phyloP scores from a whole-genome alignment of 1,139 yeast genomes.

The Debaryomyces psychrophilus region DNA sequence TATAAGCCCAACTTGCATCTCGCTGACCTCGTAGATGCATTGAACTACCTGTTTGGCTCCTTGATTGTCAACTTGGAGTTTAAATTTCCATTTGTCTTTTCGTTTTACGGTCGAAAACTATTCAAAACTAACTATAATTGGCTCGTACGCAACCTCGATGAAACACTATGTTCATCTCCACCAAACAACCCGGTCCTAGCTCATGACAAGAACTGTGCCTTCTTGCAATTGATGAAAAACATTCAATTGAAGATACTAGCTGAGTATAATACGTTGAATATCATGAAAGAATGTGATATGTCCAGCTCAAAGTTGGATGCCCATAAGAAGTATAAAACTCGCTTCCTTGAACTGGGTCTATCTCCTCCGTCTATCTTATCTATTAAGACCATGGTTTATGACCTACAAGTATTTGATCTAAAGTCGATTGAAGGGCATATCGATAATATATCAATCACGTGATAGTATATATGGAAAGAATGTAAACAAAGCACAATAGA shows the following conservation, averaged over 20 bases:
- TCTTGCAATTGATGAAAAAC: neutral
- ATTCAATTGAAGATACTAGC: slow-evolving; percentile 3
- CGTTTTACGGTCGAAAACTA: slow-evolving; percentile 36
- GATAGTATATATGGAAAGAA: slow-evolving; percentile 3
- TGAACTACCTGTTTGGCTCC: slow-evolving; percentile 35
- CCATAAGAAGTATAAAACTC: slow-evolving; percentile 2
- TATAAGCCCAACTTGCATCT: slow-evolving; percentile 13
- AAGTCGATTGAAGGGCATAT: slow-evolving; percentile 2
- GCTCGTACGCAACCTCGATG: slow-evolving; percentile 15
- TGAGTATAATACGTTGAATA: slow-evolving; percentile 8
- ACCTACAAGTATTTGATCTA: slow-evolving; percentile 4
- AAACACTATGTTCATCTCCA: neutral
- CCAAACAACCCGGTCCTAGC: neutral
- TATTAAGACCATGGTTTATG: slow-evolving; percentile 8
- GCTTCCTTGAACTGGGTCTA: neutral
- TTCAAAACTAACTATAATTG: slow-evolving; percentile 30
- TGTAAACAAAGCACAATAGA: slow-evolving; percentile 10
- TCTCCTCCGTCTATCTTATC: neutral
- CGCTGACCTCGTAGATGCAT: slow-evolving; percentile 20
- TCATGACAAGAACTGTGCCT: neutral
- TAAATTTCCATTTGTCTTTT: slow-evolving; percentile 39
- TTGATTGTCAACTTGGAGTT: slow-evolving; percentile 34
- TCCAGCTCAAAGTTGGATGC: slow-evolving; percentile 4
- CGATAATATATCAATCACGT: slow-evolving; percentile 2
- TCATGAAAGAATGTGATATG: slow-evolving; percentile 12